A percentile compares a stretch with the other conserved stretches of the same genome.
Evolutionary conservation across 129 eudicot species (phyloP).

Genomic region (Calendula officinalis): DNA sequence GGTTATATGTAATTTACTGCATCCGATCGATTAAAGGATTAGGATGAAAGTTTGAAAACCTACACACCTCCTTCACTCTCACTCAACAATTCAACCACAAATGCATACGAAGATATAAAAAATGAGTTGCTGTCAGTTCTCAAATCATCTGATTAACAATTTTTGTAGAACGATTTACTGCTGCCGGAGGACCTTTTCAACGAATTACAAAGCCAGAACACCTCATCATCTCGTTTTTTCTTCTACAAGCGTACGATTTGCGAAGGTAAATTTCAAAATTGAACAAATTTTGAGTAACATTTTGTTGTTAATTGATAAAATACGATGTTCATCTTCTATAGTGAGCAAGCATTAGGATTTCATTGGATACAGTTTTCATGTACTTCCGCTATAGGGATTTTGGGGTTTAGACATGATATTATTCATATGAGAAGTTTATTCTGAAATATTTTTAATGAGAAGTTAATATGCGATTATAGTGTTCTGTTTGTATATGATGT

Average conservation of each 20-base stretch:
- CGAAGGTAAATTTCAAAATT: constrained; percentile 34
- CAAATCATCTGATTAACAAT: constrained; percentile 36
- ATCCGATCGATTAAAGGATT: background rate
- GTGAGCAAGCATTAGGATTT: background rate
- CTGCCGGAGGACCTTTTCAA: constrained; percentile 25
- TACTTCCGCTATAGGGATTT: background rate
- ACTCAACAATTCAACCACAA: constrained; percentile 1
- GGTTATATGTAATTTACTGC: background rate
- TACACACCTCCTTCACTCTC: background rate
- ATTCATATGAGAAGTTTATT: background rate
- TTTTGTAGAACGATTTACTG: constrained; percentile 37
- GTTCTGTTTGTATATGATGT: background rate
- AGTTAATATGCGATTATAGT: background rate
- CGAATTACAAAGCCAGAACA: constrained; percentile 27
- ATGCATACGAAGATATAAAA: constrained; percentile 25
- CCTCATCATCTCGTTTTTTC: constrained; percentile 15
- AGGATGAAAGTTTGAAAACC: background rate
- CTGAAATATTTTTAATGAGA: background rate
- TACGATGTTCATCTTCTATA: constrained; percentile 6
- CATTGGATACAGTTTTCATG: background rate
- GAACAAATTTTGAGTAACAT: background rate
- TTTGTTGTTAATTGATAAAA: background rate
- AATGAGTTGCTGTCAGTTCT: constrained; percentile 49
- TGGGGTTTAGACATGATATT: background rate
- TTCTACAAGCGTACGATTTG: constrained; percentile 32